These are phyloP conservation scores for Cynara cardunculus DNA, from an alignment of 129 eudicot species.

Conservation along the genomic window DNA sequence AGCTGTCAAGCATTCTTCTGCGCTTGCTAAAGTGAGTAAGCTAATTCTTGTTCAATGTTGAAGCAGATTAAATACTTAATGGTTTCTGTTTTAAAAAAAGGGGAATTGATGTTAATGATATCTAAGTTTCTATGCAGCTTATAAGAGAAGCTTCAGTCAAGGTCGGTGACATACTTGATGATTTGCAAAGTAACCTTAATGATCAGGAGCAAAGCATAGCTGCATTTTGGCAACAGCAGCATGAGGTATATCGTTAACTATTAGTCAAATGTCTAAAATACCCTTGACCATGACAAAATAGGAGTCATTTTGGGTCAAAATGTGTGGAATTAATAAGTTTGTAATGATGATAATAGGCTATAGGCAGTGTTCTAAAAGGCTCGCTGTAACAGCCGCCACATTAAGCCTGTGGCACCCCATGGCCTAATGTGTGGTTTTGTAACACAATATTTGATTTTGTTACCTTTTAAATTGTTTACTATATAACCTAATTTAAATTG, in stretches of 20 bases:
- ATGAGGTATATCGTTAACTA: conserved; percentile 38
- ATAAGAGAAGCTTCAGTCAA: conserved; percentile 42
- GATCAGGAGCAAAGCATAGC: conserved; percentile 45
- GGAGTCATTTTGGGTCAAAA: background rate
- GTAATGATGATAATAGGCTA: background rate
- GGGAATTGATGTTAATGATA: background rate
- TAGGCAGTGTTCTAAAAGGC: background rate
- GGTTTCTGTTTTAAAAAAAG: background rate
- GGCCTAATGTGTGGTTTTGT: too few relatives aligned
- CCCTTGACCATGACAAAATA: background rate
- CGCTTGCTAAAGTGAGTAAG: conserved; percentile 39
- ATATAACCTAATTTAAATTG: too few relatives aligned
- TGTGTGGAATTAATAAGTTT: background rate
- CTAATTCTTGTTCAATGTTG: background rate
- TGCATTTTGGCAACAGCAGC: conserved; percentile 47
- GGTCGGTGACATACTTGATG: conserved; percentile 38
- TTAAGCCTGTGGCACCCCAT: too few relatives aligned
- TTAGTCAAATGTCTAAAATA: conserved; percentile 10
- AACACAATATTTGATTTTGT: too few relatives aligned
- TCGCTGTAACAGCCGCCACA: too few relatives aligned
- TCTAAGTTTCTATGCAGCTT: conserved; percentile 28
- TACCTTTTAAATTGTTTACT: too few relatives aligned
- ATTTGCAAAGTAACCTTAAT: conserved; percentile 41
- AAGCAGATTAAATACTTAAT: background rate
- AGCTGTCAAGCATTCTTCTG: conserved; percentile 47